Conservation (phyloP, 129 eudicot genomes). For the Flaveria brownii region DNA sequence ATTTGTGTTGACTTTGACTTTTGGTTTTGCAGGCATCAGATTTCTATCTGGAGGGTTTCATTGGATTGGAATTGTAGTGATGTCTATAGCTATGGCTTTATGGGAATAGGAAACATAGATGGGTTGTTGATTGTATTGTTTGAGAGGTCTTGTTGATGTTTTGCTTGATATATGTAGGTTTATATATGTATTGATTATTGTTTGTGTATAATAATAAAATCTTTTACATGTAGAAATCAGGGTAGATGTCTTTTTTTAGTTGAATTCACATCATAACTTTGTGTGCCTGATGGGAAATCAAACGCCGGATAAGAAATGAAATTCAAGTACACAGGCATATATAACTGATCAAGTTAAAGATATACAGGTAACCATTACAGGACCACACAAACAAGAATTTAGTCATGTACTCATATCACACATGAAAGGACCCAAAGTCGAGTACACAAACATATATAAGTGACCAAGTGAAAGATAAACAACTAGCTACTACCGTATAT, state of each 20-base stretch:
- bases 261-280: no score
- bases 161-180: constrained; percentile 5
- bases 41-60: constrained; percentile 45
- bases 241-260: neutral
- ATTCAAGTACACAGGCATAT: no score
- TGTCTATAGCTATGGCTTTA: constrained; percentile 37
- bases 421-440: no score
- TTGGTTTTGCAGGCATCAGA: constrained; percentile 40
- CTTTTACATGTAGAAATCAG: neutral
- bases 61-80: constrained; percentile 45
- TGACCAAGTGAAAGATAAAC: no score
- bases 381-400: no score
- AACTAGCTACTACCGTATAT: no score
- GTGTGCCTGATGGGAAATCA: no score
- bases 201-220: constrained; percentile 1
- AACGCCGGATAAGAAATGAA: no score
- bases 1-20: constrained; percentile 13
- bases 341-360: no score
- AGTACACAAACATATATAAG: no score
- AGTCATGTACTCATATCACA: no score
- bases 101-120: constrained; percentile 29
- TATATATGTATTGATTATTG: neutral
- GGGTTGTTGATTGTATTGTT: constrained; percentile 14
- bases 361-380: no score
- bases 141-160: neutral